Evolutionary conservation across 176 grass and related monocot species (phyloP), one percentile per base, ranked within the genome.

Genomic region (Hsuehochloa calcarea): DNA sequence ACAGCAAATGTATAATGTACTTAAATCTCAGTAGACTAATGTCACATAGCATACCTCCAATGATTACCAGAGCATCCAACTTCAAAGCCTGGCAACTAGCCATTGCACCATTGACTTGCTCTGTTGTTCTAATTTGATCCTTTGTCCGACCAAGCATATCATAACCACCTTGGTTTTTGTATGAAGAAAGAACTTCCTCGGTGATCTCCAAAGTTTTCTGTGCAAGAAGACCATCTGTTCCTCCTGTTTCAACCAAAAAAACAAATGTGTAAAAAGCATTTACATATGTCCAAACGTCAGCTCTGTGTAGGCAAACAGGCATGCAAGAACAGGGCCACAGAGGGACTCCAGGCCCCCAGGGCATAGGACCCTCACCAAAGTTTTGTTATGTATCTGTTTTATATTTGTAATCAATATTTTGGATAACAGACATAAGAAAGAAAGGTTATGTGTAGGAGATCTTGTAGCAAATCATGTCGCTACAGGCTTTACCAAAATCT

Each of bases 141-240:
- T 92, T 92, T 71, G 96, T 99, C 66, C 96, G 86, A 41, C 96
- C 96, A 89, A 99, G 96, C 84, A 99, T 89, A 84, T 99, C 96
- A 89, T 99, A 99, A 71, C 96, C 96, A 86, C 96, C 96, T 99
- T 99, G 96, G 80, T 99, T 99, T 91, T 94, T 96, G 61, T 99
- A 96, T 16, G 93, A 92, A 90, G 91, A 92, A 84, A 99, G 90
- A 88, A 94, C 71, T 85, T 92, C 91, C 80, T 96, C 78, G 3
- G 93, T 99, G n/a, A 99, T 94, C 82, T 99, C 93, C 86, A 99
- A 83, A 61, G 91, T 89, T 84, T 89, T 99, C 73, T 99, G 91
- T 89, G 91, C 96, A 80, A 99, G 93, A 70, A 99, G 88, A 54
- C 96, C 96, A 70, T 99, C 96, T 3, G 91, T 91, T 52, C 96